These are phyloP conservation scores for Apium graveolens DNA, from an alignment of 129 eudicot genomes.

Conservation along the genomic window DNA sequence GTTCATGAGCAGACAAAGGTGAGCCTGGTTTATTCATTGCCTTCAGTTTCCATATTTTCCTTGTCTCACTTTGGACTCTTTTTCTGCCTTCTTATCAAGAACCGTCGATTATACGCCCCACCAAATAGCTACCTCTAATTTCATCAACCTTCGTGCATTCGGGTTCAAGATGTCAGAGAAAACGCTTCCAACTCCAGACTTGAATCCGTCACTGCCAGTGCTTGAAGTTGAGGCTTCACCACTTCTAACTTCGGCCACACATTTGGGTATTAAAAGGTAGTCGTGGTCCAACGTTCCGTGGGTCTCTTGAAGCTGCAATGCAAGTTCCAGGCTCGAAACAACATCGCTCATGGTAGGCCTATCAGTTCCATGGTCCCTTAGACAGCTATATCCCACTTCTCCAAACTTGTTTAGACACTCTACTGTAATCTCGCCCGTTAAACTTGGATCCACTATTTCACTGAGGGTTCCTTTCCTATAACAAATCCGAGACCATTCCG, in stretches of 20 bases:
- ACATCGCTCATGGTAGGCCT: slow-evolving; percentile 1
- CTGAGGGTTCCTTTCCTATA: not conserved
- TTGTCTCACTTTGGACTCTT: not conserved
- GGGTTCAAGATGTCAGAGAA: not conserved
- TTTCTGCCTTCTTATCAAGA: too few relatives aligned
- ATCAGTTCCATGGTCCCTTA: not conserved
- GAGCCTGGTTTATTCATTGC: not conserved
- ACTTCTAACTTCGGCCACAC: not conserved
- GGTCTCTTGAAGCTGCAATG: slow-evolving; percentile 7
- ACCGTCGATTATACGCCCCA: too few relatives aligned
- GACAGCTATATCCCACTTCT: not conserved
- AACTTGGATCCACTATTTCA: not conserved
- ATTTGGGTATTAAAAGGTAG: not conserved
- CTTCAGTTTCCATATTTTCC: not conserved
- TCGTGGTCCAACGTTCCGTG: not conserved
- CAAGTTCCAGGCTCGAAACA: not conserved
- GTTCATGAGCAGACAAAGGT: not conserved
- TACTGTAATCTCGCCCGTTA: not conserved
- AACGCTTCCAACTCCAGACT: not conserved
- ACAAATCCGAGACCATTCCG: not conserved
- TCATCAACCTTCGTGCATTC: not conserved
- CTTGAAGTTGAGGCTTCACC: not conserved
- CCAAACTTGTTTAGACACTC: not conserved
- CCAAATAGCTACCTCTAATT: too few relatives aligned
- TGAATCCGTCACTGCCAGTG: not conserved